A percentile compares a stretch with the other conserved stretches of the same genome.
Evolutionary conservation across 495 filamentous ascomycete species (phyloP).

Genomic region (Neurospora hispaniola): DNA sequence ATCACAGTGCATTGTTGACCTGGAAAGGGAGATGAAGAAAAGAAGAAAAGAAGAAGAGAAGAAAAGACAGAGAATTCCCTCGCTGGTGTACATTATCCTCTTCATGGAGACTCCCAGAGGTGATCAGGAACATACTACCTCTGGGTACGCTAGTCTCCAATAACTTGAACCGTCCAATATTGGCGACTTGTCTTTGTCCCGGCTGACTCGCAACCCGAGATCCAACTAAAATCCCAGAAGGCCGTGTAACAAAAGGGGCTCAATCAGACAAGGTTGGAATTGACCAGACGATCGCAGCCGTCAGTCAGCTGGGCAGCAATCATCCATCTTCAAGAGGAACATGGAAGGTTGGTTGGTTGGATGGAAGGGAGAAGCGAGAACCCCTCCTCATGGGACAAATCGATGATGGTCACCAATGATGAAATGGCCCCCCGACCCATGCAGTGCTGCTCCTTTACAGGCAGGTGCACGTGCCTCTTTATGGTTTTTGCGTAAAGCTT

Average conservation of each 20-base stretch:
- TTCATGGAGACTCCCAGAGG: background rate
- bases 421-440: background rate
- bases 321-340: background rate
- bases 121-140: background rate
- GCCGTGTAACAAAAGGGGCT: background rate
- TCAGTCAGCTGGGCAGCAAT: background rate
- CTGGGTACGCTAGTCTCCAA: background rate
- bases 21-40: background rate
- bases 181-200: background rate
- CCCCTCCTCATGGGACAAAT: background rate
- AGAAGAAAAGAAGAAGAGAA: background rate
- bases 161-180: background rate
- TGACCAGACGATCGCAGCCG: background rate
- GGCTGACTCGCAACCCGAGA: background rate
- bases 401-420: background rate
- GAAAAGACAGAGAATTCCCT: background rate
- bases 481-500: background rate
- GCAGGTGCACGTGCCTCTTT: background rate
- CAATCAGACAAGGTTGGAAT: background rate
- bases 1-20: background rate
- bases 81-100: background rate
- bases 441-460: background rate
- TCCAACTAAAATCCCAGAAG: background rate
- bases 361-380: background rate
- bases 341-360: background rate